phyloP scores from a whole-genome alignment of 345 rosid species.

The Luvunga scandens region DNA sequence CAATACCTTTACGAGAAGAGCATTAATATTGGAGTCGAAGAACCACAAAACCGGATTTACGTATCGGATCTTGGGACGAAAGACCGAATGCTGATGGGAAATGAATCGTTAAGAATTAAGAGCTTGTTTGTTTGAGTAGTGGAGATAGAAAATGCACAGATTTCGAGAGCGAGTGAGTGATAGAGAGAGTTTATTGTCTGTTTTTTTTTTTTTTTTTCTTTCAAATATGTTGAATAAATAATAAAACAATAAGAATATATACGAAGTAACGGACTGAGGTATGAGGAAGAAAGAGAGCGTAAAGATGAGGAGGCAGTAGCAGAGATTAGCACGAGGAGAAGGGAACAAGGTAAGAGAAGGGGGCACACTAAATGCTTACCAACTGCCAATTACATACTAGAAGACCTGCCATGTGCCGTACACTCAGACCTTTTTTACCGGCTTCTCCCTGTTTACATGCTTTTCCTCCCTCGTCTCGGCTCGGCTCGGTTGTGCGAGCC shows the following conservation, averaged over 20 bases:
- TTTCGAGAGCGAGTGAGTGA: slow-evolving; percentile 25
- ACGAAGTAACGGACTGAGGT: not conserved
- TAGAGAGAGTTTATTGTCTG: too few relatives aligned
- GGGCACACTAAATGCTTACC: slow-evolving; percentile 62
- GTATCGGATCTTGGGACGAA: slow-evolving; percentile 19
- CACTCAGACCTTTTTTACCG: slow-evolving; percentile 32
- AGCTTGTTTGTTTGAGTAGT: not conserved
- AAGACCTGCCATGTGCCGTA: slow-evolving; percentile 52
- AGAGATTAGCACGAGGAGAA: slow-evolving; percentile 1
- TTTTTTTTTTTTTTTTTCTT: too few relatives aligned
- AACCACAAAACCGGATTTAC: not conserved
- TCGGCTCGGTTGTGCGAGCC: slow-evolving; percentile 10
- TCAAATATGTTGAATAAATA: too few relatives aligned
- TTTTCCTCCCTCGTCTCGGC: not conserved
- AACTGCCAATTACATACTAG: slow-evolving; percentile 50
- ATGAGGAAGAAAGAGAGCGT: not conserved
- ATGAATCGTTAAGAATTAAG: not conserved
- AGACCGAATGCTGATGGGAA: not conserved
- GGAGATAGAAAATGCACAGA: slow-evolving; percentile 28
- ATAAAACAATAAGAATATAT: not conserved
- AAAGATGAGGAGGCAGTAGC: not conserved
- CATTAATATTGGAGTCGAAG: not conserved
- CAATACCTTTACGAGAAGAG: not conserved
- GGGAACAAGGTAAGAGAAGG: not conserved
- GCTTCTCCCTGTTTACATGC: slow-evolving; percentile 20